Base-by-base conservation (phyloP, 2,329 filamentous ascomycete genomes). In the Ophiocordyceps camponoti-saundersi region DNA sequence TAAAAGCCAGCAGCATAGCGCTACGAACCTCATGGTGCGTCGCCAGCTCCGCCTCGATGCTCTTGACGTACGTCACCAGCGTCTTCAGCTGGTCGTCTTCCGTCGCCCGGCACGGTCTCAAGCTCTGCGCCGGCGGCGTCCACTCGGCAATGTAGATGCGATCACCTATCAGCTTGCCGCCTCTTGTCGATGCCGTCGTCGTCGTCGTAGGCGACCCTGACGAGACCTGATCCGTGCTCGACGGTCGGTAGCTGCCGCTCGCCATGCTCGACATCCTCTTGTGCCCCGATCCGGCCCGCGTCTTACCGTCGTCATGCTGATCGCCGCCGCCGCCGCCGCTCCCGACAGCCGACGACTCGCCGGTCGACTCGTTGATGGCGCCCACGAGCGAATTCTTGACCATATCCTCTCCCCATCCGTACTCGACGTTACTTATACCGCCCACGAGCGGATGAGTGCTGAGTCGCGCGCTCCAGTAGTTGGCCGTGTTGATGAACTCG, bases 381-480 rank as follows among this genome's bases (percentile, higher is more conserved):
- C 59, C 63, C 4, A 78, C 69, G 22, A 77, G 26, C 26, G 26
- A 29, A 10, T 29, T 77, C 54, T 77, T 79, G 56, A 95, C 80
- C 50, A 95, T 80, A 20, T 73, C 71, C 40, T 95, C 87, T 54
- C 87, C 85, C 92, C 92, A 98, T 46, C 92, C 92, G 58, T 95
- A 96, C 62, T 98, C 92, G 54, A 96, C 84, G 61, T 95, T 98
- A 65, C 86, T 94, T 55, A 98, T 85, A 48, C 89, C 90, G 48
- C 92, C 92, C 32, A 90, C 77, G 30, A 98, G 69, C 2, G 92
- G 92, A 59, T 96, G 88, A 51, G 94, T 95, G 57, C 88, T 95
- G 30, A 96, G 72, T 46, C 92, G 78, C 2, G 92, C 90, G 58
- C 87, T 92, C 92, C 92, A 98, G 65, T 96, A 98, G 65, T 98